Evolutionary conservation across 208 protist species (phyloP), one percentile per base, ranked within the genome.

Genomic region (Crithidia expoeki): DNA sequence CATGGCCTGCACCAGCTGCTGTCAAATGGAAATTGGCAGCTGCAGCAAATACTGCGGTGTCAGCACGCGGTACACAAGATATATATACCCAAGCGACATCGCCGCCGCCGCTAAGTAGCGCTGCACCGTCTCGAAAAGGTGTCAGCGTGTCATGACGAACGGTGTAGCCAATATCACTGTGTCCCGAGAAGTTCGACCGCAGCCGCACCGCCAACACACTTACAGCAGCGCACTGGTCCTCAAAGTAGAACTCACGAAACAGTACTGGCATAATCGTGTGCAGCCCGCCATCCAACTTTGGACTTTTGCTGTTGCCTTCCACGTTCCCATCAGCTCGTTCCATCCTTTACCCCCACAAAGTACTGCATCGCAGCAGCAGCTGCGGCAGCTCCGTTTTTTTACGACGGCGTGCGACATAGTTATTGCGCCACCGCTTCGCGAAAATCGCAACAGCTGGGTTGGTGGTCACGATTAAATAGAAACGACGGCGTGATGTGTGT

Each of bases 141-240:
- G 7, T 9, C 17, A 25, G 0, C 19, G 5, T 17, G 27, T 4
- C 16, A 33, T 16, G 5, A 30, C 30, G 12, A 51, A 27, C 12
- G 73, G 38, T 2, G 60, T 72, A 2, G 28, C 52, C 9, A 73
- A 16, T 11, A 79, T 61, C 11, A 73, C 44, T 38, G 69, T 34
- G 25, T 34, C n/a, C 61, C 1, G 73, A 58, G 28, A 73, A 66
- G 51, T 68, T 58, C 23, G 47, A 67, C 17, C 23, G 53, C 47
- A 71, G n/a, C 38, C 53, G 50, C 42, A 79, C 52, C 17, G 60
- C 50, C 30, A 46, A 68, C 32, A 79, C 46, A 19, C 56, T 69
- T 28, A 79, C 65, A 0, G 73, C 65, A 16, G 44, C 60, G 16
- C 32, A 23, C 42, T 73, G 42, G 3, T 47, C 42, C 1, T 57